Percentiles rank a stretch among this genome's conserved stretches.
phyloP scores from a whole-genome alignment of 2,329 filamentous ascomycete genomes.

The Orbilia javanica region DNA sequence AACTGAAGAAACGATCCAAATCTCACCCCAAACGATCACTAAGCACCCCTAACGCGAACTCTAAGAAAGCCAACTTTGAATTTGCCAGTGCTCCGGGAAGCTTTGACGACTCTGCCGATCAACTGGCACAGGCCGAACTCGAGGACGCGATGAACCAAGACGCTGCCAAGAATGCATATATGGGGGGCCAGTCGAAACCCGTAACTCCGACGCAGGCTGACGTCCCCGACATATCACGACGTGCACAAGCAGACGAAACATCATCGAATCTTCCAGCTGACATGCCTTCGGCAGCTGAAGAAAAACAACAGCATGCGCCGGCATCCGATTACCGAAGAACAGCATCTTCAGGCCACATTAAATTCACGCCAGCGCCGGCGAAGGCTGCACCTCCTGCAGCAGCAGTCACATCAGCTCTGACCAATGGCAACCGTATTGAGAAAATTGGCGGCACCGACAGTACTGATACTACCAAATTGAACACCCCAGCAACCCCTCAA shows the following conservation, averaged over 20 bases:
- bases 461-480: slow-evolving; percentile 38
- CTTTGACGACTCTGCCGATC: slow-evolving; percentile 55
- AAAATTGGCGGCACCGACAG: slow-evolving; percentile 21
- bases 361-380: slow-evolving; percentile 41
- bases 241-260: slow-evolving; percentile 19
- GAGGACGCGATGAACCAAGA: slow-evolving; percentile 55
- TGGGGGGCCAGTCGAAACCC: slow-evolving; percentile 48
- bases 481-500: slow-evolving; percentile 49
- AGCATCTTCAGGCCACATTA: slow-evolving; percentile 37
- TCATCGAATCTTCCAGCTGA: not conserved
- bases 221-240: slow-evolving; percentile 41
- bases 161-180: slow-evolving; percentile 56
- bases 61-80: slow-evolving; percentile 54
- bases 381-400: slow-evolving; percentile 30
- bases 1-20: slow-evolving; percentile 49
- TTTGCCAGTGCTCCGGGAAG: slow-evolving; percentile 57
- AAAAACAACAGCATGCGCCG: slow-evolving; percentile 27
- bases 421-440: slow-evolving; percentile 40
- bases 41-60: slow-evolving; percentile 56
- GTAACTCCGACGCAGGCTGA: slow-evolving; percentile 52
- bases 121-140: slow-evolving; percentile 53
- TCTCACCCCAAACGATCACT: slow-evolving; percentile 56
- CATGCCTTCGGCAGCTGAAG: not conserved
- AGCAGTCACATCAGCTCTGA: slow-evolving; percentile 10
- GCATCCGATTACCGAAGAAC: slow-evolving; percentile 33